A percentile compares a stretch with the other conserved stretches of the same genome.
These are phyloP conservation scores for Apiotrichum porosum DNA, from an alignment of 1,284 basidiomycete species.

Conservation along the genomic window DNA sequence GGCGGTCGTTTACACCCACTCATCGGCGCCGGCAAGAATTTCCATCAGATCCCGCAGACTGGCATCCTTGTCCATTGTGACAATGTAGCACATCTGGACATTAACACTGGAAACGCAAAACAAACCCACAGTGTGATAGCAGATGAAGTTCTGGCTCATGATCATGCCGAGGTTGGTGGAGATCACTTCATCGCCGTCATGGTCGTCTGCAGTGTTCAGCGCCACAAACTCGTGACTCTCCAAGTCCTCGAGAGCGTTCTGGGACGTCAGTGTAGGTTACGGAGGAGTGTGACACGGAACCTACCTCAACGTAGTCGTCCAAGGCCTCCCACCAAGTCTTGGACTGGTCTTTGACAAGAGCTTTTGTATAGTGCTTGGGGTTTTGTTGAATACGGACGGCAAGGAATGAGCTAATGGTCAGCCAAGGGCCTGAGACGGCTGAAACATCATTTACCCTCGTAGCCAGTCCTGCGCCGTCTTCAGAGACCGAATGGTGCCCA, in stretches of 20 bases:
- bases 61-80: conserved; percentile 16
- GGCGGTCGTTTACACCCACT: no score
- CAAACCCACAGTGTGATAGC: conserved; percentile 13
- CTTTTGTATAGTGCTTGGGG: conserved; percentile 62
- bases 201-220: conserved; percentile 28
- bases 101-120: rapidly evolving
- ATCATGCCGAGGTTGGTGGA: conserved; percentile 26
- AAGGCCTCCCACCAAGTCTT: conserved; percentile 59
- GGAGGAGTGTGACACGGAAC: no score
- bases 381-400: conserved; percentile 79
- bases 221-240: neutral
- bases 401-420: conserved; percentile 61
- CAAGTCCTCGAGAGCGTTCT: no score
- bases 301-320: conserved; percentile 64
- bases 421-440: neutral
- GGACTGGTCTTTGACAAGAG: conserved; percentile 38
- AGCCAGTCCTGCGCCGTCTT: conserved; percentile 68
- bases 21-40: conserved; percentile 21
- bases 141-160: conserved; percentile 30
- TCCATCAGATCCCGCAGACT: conserved; percentile 26
- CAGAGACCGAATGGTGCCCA: conserved; percentile 69
- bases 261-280: no score
- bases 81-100: conserved; percentile 25
- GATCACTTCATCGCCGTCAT: conserved; percentile 30
- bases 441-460: conserved; percentile 49